A percentile compares a stretch with the other conserved stretches of the same genome.
Evolutionary conservation across 768 basidiomycete species (phyloP).

Genomic region (Pleurotus tuoliensis): DNA sequence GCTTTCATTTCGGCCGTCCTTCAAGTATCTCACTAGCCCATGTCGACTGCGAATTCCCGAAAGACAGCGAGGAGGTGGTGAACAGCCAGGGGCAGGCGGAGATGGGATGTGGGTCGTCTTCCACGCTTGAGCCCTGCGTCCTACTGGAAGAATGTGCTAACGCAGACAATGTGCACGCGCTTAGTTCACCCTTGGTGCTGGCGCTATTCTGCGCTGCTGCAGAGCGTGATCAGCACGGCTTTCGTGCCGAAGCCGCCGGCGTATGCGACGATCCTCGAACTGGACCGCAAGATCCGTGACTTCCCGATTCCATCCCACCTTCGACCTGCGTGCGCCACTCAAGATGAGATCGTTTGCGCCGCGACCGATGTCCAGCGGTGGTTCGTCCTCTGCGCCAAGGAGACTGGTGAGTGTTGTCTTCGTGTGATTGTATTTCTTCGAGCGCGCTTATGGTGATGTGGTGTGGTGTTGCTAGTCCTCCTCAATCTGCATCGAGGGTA

Average conservation of each 20-base stretch:
- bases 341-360: constrained; percentile 13
- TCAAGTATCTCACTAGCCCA: constrained; percentile 48
- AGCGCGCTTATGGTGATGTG: too few relatives aligned
- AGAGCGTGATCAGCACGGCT: constrained; percentile 44
- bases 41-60: constrained; percentile 55
- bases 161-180: neutral
- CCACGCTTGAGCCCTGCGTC: neutral
- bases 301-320: constrained; percentile 47
- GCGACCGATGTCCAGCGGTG: constrained; percentile 37
- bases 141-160: neutral
- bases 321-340: constrained; percentile 30
- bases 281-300: constrained; percentile 60
- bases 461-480: constrained; percentile 34
- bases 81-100: constrained; percentile 31
- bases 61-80: constrained; percentile 32
- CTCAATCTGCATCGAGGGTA: constrained; percentile 65
- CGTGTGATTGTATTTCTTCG: too few relatives aligned
- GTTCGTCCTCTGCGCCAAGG: constrained; percentile 42
- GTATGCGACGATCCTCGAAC: constrained; percentile 49
- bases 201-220: constrained; percentile 50
- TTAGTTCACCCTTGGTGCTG: constrained; percentile 54
- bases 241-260: constrained; percentile 49
- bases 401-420: constrained; percentile 35
- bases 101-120: constrained; percentile 35
- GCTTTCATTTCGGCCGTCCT: constrained; percentile 59